A percentile compares a stretch with the other conserved stretches of the same genome.
Conservation (phyloP, 805 yeast species). For the Kazachstania psychrophila region DNA sequence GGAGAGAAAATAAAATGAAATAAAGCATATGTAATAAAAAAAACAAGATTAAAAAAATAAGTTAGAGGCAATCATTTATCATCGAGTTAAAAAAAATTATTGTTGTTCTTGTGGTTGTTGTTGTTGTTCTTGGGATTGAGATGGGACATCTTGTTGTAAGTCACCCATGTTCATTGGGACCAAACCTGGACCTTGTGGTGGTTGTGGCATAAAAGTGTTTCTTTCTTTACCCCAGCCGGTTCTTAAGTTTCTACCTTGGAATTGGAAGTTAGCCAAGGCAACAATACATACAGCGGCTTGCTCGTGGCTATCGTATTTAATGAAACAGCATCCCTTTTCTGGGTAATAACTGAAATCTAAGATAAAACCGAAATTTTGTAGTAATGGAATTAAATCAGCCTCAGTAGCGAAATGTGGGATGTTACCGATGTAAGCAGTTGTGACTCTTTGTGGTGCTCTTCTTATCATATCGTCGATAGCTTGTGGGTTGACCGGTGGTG, state of each 20-base stretch:
- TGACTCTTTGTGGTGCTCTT: constrained; percentile 58
- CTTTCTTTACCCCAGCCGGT: constrained; percentile 82
- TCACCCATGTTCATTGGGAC: constrained; percentile 6
- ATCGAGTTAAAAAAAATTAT: not conserved
- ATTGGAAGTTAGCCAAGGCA: constrained; percentile 56
- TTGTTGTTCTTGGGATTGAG: constrained; percentile 6
- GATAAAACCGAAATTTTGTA: constrained; percentile 74
- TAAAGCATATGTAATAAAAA: too few relatives aligned
- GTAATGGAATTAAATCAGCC: constrained; percentile 59
- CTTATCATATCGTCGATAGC: constrained; percentile 61
- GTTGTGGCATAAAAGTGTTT: constrained; percentile 28
- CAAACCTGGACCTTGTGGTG: constrained; percentile 12
- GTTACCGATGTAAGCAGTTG: constrained; percentile 83
- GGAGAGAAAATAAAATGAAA: too few relatives aligned
- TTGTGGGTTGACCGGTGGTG: constrained; percentile 38
- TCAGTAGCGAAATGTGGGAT: constrained; percentile 69
- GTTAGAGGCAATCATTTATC: too few relatives aligned
- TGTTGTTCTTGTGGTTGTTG: constrained; percentile 4
- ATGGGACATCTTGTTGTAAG: not conserved
- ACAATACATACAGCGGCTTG: constrained; percentile 83
- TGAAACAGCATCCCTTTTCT: constrained; percentile 81
- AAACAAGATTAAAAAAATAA: too few relatives aligned
- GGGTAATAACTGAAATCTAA: constrained; percentile 73
- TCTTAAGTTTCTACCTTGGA: constrained; percentile 70
- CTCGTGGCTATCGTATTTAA: constrained; percentile 77